phyloP scores from a whole-genome alignment of 2,329 filamentous ascomycete genomes.

The Colletotrichum sp. region DNA sequence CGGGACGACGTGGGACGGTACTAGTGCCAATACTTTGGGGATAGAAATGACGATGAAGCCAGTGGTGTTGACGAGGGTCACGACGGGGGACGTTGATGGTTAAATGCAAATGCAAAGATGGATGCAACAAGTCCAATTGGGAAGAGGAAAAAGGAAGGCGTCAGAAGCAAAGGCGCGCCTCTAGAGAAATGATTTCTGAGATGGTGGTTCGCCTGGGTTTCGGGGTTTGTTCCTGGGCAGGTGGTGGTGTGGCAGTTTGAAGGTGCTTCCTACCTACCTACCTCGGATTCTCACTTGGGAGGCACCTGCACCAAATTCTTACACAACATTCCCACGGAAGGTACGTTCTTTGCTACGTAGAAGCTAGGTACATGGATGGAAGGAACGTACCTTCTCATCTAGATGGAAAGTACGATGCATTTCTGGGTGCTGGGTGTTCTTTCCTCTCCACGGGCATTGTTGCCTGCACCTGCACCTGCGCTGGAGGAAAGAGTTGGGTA shows the following conservation, averaged over 20 bases:
- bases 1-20: not conserved
- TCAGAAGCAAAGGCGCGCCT: not conserved
- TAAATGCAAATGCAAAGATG: not conserved
- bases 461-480: not conserved
- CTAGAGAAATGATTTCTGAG: not conserved
- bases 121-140: not conserved
- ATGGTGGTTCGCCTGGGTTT: not conserved
- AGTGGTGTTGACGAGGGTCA: not conserved
- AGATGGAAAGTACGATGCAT: not conserved
- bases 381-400: not conserved
- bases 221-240: not conserved
- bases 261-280: not conserved
- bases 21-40: not conserved
- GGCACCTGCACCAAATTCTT: not conserved
- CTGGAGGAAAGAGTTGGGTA: not conserved
- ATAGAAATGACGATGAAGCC: not conserved
- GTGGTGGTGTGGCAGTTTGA: not conserved
- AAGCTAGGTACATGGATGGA: not conserved
- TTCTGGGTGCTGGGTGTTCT: not conserved
- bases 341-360: not conserved
- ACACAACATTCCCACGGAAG: not conserved
- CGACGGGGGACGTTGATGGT: not conserved
- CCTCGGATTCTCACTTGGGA: not conserved
- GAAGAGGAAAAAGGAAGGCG: not conserved
- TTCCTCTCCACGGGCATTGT: not conserved